These are phyloP conservation scores for Aspergillus novofumigatus DNA, from an alignment of 2,329 filamentous ascomycete genomes.

Conservation along the genomic window DNA sequence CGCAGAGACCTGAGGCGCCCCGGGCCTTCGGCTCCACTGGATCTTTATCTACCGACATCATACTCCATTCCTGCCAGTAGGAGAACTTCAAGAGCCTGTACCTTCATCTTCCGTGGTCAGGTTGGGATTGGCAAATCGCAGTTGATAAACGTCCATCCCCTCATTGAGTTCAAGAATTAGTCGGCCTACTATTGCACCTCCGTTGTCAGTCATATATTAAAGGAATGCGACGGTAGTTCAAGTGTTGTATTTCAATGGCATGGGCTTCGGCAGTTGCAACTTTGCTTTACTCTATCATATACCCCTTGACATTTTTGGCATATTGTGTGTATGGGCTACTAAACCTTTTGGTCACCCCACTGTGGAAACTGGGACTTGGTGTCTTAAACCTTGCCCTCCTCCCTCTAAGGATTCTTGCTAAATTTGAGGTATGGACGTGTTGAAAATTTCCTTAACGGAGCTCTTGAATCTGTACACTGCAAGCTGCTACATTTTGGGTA, in stretches of 20 bases:
- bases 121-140: not conserved
- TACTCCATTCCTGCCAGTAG: not conserved
- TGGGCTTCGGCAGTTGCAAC: slow-evolving; percentile 8
- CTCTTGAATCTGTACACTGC: not conserved
- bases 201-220: slow-evolving; percentile 1
- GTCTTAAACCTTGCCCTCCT: slow-evolving; percentile 40
- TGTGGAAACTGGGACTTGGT: slow-evolving; percentile 46
- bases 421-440: slow-evolving; percentile 50
- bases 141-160: not conserved
- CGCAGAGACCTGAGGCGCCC: not conserved
- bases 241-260: slow-evolving; percentile 5
- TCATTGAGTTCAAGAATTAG: not conserved
- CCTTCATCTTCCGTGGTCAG: not conserved
- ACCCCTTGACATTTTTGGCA: slow-evolving; percentile 15
- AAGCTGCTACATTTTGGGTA: not conserved
- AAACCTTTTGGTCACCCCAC: slow-evolving; percentile 41
- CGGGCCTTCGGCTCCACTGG: not conserved
- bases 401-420: slow-evolving; percentile 50
- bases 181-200: not conserved
- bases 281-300: slow-evolving; percentile 6
- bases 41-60: not conserved
- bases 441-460: not conserved
- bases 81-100: not conserved
- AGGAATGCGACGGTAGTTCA: not conserved
- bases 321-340: slow-evolving; percentile 25